Evolutionary conservation across 352 stramenopile genomes (phyloP), one percentile per base, ranked within the genome.

Genomic region (Phytopythium cucurbitacearum): DNA sequence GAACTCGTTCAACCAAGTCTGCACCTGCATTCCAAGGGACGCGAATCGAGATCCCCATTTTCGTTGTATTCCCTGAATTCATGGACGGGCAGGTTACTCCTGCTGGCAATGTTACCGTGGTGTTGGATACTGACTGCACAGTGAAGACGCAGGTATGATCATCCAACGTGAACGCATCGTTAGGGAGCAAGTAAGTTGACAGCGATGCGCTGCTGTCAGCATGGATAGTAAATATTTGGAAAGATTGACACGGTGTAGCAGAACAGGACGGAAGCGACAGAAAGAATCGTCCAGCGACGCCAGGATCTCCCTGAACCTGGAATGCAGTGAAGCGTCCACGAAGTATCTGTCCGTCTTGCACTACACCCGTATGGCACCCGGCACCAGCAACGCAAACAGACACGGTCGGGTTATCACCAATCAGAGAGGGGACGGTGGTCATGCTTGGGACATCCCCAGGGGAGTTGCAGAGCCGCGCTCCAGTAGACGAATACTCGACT

Each of bases 361-460:
- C 40, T 10, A 57, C 54, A 5, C 16, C 52, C 4, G 50, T 0
- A 53, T 65, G 62, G 40, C 65, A 72, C 48, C 56, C 60, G n/a
- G 34, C 41, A 21, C 44, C 37, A 38, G 4, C 64, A 4, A 72
- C 69, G 28, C 61, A 72, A 4, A 80, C 75, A 5, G 42, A 51
- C 0, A 60, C 69, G 7, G 33, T 36, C 1, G 76, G 58, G 11
- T 55, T 77, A 0, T 69, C 66, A 12, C 80, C 83, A 1, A 39
- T 58, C 11, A 89, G 48, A 3, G 40, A 53, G 1, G 56, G 52
- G 1, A 7, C 53, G 13, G 59, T 39, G 32, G 57, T 56, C 75
- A 98, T 77, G 32, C 85, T 83, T 15, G 91, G 94, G 0, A 98
- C 79, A 65, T 98, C 72, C 28, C 95, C 94, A 1, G 94, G 93